A percentile compares a stretch with the other conserved stretches of the same genome.
phyloP scores from a whole-genome alignment of 2,329 filamentous ascomycete species.

The Fusarium sp. region DNA sequence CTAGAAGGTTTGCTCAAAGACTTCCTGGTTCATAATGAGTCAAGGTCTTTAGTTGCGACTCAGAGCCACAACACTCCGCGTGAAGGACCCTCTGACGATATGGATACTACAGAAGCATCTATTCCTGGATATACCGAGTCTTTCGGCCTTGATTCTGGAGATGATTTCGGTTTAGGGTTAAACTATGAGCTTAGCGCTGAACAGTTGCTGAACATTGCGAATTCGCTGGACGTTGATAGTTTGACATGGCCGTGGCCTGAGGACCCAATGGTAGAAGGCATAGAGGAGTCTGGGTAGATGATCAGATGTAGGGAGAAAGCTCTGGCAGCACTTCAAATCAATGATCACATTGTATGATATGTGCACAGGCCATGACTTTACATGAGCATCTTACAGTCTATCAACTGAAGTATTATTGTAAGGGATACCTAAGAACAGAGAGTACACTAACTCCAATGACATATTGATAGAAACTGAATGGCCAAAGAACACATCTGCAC shows the following conservation, averaged over 20 bases:
- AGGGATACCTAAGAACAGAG: background rate
- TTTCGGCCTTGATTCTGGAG: constrained; percentile 1
- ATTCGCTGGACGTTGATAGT: constrained; percentile 38
- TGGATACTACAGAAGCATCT: background rate
- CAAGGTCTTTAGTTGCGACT: background rate
- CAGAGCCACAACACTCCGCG: constrained; percentile 11
- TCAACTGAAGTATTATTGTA: background rate
- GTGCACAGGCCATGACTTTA: no score
- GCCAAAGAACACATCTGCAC: background rate
- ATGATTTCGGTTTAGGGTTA: constrained; percentile 21
- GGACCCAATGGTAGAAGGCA: background rate
- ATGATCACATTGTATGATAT: background rate
- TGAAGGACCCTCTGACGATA: background rate
- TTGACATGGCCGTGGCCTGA: constrained; percentile 38
- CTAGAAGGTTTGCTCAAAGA: constrained; percentile 18
- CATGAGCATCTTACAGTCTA: background rate
- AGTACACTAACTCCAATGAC: background rate
- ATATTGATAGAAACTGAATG: background rate
- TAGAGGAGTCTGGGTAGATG: background rate
- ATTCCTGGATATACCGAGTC: constrained; percentile 8
- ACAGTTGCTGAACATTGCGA: constrained; percentile 36
- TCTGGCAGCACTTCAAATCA: background rate
- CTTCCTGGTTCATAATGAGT: constrained; percentile 7
- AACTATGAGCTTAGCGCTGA: constrained; percentile 39
- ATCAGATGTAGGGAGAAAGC: background rate